Base-by-base conservation (phyloP, 2,329 filamentous ascomycete genomes). In the Fusarium algeriense region DNA sequence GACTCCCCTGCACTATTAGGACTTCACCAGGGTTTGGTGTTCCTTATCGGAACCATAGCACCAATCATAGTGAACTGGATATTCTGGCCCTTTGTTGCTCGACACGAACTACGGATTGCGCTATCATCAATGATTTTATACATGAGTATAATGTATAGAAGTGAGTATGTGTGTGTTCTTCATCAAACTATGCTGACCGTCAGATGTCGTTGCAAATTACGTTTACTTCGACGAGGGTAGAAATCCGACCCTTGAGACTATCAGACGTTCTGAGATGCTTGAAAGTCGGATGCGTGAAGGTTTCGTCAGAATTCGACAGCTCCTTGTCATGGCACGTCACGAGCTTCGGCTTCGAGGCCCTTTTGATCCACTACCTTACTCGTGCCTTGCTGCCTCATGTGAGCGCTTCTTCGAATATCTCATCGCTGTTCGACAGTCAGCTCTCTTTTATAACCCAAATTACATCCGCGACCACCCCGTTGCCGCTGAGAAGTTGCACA, bases 381-480 rank as follows among this genome's bases (percentile, higher is more conserved):
- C 84, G 5, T 87, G 83, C 17, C 83, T 90, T 9, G 86, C 88
- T 50, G 84, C 86, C 67, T 81, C 83, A 10, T 88, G 85, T 59
- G 88, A 90, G 75, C 82, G 83, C 7, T 89, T 90, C 80, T 89
- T 89, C 69, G 88, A 89, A 68, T 85, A 89, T 66, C 82, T 89
- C 60, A 85, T 89, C 30, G 83, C 86, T 20, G 84, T 90, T 7
- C 85, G 88, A 10, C 87, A 90, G 73, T 86, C 87, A 5, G 86
- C 86, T 3, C 78, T 89, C 19, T 88, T 88, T 73, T 89, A 89
- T 74, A 85, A 88, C 61, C 85, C 87, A 3, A 83, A 83, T 37
- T 86, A 85, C 68, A 81, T 87, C 57, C 81, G 85, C 52, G 85
- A 86, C 64, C 83, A 86, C 67, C 81, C 85, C 13, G 79, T 83